Percentiles rank a stretch among this genome's conserved stretches.
Evolutionary conservation across 2,329 filamentous ascomycete species (phyloP).

Genomic region (Emydomyces testavorans): DNA sequence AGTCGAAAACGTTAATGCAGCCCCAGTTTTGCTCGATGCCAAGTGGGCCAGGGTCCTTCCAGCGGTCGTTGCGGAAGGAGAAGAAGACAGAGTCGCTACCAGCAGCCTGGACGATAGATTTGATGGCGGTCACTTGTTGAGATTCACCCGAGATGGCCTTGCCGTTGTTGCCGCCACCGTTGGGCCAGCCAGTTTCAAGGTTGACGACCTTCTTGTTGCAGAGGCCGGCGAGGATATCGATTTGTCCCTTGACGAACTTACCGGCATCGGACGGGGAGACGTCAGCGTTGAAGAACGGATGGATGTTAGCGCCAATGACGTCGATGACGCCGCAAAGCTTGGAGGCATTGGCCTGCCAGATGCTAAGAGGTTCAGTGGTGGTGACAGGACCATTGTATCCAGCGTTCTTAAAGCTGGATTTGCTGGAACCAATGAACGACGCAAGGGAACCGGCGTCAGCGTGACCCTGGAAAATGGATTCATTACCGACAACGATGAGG

Average conservation of each 20-base stretch:
- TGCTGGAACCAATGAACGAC: constrained; percentile 57
- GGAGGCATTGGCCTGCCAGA: constrained; percentile 54
- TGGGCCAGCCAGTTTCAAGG: constrained; percentile 87
- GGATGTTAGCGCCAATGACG: constrained; percentile 72
- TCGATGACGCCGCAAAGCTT: constrained; percentile 63
- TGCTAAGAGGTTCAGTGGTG: constrained; percentile 73
- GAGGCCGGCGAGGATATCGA: constrained; percentile 55
- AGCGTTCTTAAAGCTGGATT: constrained; percentile 47
- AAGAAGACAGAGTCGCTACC: constrained; percentile 69
- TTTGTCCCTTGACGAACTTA: constrained; percentile 61
- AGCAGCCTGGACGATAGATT: constrained; percentile 53
- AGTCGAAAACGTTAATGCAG: constrained; percentile 42
- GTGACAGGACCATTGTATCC: constrained; percentile 67
- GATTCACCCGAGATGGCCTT: constrained; percentile 52
- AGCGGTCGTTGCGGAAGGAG: constrained; percentile 65
- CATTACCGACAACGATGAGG: constrained; percentile 80
- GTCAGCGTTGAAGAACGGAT: constrained; percentile 82
- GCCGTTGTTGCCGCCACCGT: constrained; percentile 57
- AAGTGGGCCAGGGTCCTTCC: constrained; percentile 63
- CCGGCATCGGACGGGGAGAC: constrained; percentile 56
- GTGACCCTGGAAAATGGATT: constrained; percentile 68
- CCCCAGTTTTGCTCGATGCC: constrained; percentile 75
- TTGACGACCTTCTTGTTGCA: constrained; percentile 61
- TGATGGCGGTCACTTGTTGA: constrained; percentile 63
- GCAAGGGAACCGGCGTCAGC: constrained; percentile 54